Base-by-base conservation (phyloP, 345 rosid species). In the Carallia brachiata region DNA sequence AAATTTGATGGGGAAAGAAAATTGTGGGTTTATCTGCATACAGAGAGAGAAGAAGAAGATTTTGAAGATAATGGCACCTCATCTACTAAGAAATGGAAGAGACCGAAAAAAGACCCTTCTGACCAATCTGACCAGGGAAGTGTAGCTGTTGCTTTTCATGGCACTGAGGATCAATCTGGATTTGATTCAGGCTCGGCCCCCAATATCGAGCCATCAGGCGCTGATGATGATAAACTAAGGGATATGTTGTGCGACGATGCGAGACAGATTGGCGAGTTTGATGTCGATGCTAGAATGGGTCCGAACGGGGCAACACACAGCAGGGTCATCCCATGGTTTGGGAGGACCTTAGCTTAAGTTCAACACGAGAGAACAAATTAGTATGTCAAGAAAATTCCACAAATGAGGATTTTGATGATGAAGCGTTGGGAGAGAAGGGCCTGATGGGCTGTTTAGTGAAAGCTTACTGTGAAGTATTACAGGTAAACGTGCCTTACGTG, bases 21-120 rank as follows among this genome's bases (percentile, higher is more conserved):
- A 82, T 66, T 95, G 85, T 95, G 99, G 99, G 96, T 89, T 68
- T 95, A 95, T 81, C 76, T 92, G 69, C 99, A 95, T 73, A 80
- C 94, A 76, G 96, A 95, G 63, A 90, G 97, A 78, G 99, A 95
- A 82, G 98, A 95, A 80, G 99, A 95, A 84, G 99, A 95, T 83
- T 95, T 95, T 72, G 99, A 95, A 79, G 99, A 95, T 77, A 98
- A 95, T 63, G 99, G 99, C 52, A 95, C 99, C 75, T 95, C 99
- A 65, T 95, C 99, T 37, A 95, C 99, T 31, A 95, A 95, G 88
- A 95, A 95, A 82, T 95, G 99, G 99, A 95, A 90, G 85, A 89
- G 99, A 70, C 98, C 85, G 71, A 95, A 88, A 77, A 95, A 95
- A 73, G 99, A 95, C 69, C 73, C 90, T 55, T 80, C 90, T 2